These are phyloP conservation scores for Galium porrigens DNA, from an alignment of 305 asterid species.

Conservation along the genomic window DNA sequence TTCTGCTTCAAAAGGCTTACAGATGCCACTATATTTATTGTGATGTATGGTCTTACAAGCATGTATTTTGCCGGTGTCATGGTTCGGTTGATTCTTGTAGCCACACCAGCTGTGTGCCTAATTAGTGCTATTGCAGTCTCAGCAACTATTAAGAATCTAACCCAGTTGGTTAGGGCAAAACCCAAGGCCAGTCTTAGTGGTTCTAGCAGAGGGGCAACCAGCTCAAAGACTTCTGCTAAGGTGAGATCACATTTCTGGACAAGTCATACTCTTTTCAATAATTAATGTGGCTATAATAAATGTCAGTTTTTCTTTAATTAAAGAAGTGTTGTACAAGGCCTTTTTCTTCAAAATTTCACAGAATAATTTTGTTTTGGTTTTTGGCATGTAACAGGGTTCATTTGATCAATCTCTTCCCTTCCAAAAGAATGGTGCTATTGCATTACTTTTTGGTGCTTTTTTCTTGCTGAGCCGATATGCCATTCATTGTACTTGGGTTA, in stretches of 20 bases:
- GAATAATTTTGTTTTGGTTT: background rate
- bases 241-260: constrained; percentile 19
- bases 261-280: background rate
- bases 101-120: constrained; percentile 97
- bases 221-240: constrained; percentile 71
- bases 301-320: background rate
- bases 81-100: constrained; percentile 95
- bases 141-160: constrained; percentile 78
- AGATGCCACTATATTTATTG: constrained; percentile 85
- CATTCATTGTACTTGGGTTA: constrained; percentile 96
- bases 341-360: background rate
- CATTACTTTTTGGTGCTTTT: constrained; percentile 75
- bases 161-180: constrained; percentile 69
- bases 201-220: constrained; percentile 53
- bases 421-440: constrained; percentile 73
- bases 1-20: constrained; percentile 95
- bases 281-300: background rate
- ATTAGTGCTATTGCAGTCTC: constrained; percentile 97
- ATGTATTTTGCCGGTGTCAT: constrained; percentile 99
- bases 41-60: constrained; percentile 96
- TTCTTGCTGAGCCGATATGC: constrained; percentile 85
- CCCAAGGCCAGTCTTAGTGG: constrained; percentile 40
- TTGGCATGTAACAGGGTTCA: constrained; percentile 44
- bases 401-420: constrained; percentile 72
- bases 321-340: background rate